Conservation (phyloP, 371 early-diverging fungal genomes). For the Saksenaea vasiformis region DNA sequence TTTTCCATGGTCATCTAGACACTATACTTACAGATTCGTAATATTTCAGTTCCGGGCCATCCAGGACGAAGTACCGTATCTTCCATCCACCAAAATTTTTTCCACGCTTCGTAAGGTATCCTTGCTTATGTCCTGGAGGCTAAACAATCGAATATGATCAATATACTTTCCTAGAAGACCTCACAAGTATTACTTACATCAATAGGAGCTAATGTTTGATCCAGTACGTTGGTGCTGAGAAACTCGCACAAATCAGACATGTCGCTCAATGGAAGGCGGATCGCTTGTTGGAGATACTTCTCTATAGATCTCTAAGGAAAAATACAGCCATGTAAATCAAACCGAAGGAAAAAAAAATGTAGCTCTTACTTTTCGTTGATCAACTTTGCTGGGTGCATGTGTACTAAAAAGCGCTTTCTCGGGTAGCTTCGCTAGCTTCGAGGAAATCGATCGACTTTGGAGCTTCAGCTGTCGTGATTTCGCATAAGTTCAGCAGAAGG, state of each 20-base stretch:
- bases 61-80: constrained; percentile 75
- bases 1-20: neutral
- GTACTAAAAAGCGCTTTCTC: constrained; percentile 76
- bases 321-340: neutral
- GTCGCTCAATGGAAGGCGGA: constrained; percentile 54
- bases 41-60: constrained; percentile 66
- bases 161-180: neutral
- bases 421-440: constrained; percentile 68
- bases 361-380: constrained; percentile 45
- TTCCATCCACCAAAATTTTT: constrained; percentile 91
- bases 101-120: constrained; percentile 83
- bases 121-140: constrained; percentile 61
- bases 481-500: neutral
- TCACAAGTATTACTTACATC: constrained; percentile 12
- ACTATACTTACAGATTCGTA: constrained; percentile 51
- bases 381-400: constrained; percentile 68
- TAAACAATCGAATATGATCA: neutral
- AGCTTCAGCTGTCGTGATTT: constrained; percentile 16
- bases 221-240: constrained; percentile 61
- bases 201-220: constrained; percentile 13
- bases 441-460: constrained; percentile 36
- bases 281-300: constrained; percentile 67
- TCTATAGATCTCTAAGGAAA: constrained; percentile 60
- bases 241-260: constrained; percentile 67
- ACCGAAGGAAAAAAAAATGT: neutral